phyloP scores from a whole-genome alignment of 208 protist species.

The Wallacemonas sp. region DNA sequence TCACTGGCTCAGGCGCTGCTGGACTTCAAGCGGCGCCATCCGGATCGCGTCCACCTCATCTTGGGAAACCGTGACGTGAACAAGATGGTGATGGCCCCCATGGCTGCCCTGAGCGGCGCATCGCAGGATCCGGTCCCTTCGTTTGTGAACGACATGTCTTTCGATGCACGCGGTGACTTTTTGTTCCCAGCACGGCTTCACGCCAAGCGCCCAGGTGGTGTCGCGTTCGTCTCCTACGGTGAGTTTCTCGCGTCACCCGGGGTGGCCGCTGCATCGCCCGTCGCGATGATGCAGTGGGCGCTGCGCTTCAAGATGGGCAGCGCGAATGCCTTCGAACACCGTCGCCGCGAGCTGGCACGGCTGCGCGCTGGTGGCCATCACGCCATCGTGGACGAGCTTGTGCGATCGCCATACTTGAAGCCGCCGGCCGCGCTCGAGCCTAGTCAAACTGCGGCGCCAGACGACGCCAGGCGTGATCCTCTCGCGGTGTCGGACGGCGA shows the following conservation, averaged over 20 bases:
- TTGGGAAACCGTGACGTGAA: conserved; percentile 92
- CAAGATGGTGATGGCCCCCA: conserved; percentile 78
- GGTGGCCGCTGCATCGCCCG: conserved; percentile 1
- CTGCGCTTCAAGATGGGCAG: conserved; percentile 70
- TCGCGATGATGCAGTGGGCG: conserved; percentile 56
- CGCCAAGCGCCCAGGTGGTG: not conserved
- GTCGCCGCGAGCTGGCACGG: conserved; percentile 54
- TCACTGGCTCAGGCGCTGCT: conserved; percentile 58
- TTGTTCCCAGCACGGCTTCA: conserved; percentile 24
- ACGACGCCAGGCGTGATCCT: not conserved
- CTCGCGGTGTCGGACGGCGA: conserved; percentile 32
- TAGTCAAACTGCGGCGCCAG: no score
- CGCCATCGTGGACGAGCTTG: not conserved
- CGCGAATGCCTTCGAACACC: conserved; percentile 58
- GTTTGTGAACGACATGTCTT: conserved; percentile 17
- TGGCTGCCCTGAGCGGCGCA: conserved; percentile 12
- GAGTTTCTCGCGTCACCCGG: not conserved
- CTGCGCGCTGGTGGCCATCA: conserved; percentile 17
- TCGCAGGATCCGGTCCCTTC: conserved; percentile 20
- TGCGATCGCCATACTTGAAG: not conserved
- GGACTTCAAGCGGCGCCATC: conserved; percentile 74
- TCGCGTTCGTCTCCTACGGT: not conserved
- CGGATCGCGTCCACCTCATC: conserved; percentile 80
- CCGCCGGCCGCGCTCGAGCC: not conserved
- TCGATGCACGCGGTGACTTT: conserved; percentile 24